Evolutionary conservation across 345 rosid genomes (phyloP), one percentile per base, ranked within the genome.

Genomic region (Eucalyptus virginea): DNA sequence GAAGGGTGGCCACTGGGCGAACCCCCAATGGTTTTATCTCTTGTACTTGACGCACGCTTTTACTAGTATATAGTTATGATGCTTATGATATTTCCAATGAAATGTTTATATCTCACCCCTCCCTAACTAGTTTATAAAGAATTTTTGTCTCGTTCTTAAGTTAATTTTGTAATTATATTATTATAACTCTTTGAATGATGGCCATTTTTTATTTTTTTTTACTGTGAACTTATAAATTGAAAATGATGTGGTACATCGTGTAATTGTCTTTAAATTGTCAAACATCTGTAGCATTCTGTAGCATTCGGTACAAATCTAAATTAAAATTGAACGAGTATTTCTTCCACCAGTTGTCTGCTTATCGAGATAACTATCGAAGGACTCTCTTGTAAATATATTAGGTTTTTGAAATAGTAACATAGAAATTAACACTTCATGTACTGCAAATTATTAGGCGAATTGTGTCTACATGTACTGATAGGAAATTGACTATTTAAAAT

Each of bases 281-380:
- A 62, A 13, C 32, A 62, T 60, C 4, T 60, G 6, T 12, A 58
- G 65, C 65, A 58, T 28, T 60, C 4, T 60, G 6, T 12, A 58
- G 65, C 65, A 58, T 28, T 26, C 7, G 7, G 15, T 58, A 11
- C 15, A 58, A 58, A 58, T 12, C 15, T 58, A 0, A 26, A 58
- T 58, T 58, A 58, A 58, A 58, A 58, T 58, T 11, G 15, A 14
- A 58, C 15, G 2, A 58, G 65, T 26, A 60, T 60, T 60, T 62
- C 69, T 28, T 62, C 69, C 14, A 13, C 0, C 3, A 1, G 2
- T 28, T 60, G 1, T 60, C 15, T 60, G 2, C 1, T 11, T 60
- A 28, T 60, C 3, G 67, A 28, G 67, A 60, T 60, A 60, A 26
- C 7, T 12, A 28, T 24, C 3, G 3, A 28, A 60, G 1, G 32